Base-by-base conservation (phyloP, 805 yeast genomes). In the Candida jianshihensis region DNA sequence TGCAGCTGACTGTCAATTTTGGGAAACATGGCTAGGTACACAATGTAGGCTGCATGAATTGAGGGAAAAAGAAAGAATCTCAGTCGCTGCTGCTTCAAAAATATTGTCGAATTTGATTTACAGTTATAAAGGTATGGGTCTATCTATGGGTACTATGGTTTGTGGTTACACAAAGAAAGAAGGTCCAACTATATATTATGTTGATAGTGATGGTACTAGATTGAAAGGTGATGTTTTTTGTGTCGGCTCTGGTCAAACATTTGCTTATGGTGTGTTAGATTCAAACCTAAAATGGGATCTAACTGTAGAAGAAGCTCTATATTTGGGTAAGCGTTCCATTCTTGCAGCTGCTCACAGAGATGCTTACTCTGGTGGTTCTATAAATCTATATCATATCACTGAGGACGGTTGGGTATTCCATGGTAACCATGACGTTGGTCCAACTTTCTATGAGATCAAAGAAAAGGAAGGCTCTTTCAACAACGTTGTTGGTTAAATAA, bases 11-110 rank as follows among this genome's bases (percentile, higher is more conserved):
- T 92, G 98, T 71, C 98, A 92, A 62, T 92, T 71, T 64, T 92
- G 98, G 98, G 97, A 92, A 66, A 86, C 97, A 26, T 92, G 97
- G 97, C 73, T 92, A 42, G 98, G 98, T 44, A 70, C 95, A 14
- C 97, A 92, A 64, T 90, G 97, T 68, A 72, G 98, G 54, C 65
- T 92, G 53, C 95, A 89, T 61, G 98, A 92, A 61, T 72, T 92
- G 54, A 76, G 96, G 57, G 92, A 90, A 60, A 89, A 90, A 64
- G 90, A 88, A 64, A 76, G 98, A 52, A 92, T 92, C 47, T 78
- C 92, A 5, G 97, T 90, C 26, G 92, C 96, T 22, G 96, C 97
- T 10, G 97, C 98, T 9, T 85, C 95, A 21, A 92, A 92, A 66
- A 89, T 92, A 44, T 71, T 92, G 53, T 70, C 90, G 38, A 92